Evolutionary conservation across 2,329 filamentous ascomycete species (phyloP), one percentile per base, ranked within the genome.

Genomic region (Periconia macrospinosa): DNA sequence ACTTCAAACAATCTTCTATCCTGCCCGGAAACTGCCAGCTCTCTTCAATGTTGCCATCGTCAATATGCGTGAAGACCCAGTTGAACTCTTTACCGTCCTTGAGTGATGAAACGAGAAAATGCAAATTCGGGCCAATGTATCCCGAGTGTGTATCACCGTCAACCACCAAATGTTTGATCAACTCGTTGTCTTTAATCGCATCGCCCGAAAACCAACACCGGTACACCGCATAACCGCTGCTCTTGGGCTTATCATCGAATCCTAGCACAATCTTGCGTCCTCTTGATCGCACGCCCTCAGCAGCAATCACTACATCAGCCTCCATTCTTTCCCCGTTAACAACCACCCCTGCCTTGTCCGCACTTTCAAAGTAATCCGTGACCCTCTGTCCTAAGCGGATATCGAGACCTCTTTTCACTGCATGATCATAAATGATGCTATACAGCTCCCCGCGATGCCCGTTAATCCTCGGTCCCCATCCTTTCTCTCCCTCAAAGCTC

Each of bases 391-490:
- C 79, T 6, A 85, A 72, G 53, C 81, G 74, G 19, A 86, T 82
- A 0, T 83, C 79, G 45, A 86, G 81, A 0, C 75, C 74, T 1
- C 85, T 69, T 35, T 82, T 75, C 27, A 71, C 73, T 1, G 81
- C 83, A 61, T 85, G 80, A 41, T 81, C 76, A 56, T 83, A 84
- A 7, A 86, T 78, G 6, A 86, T 79, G 41, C 77, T 70, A 59
- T 86, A 83, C 54, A 86, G 72, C 68, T 86, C 84, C 9, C 83
- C 84, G 15, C 84, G 70, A 63, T 86, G 84, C 0, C 84, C 84
- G 55, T 86, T 86, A 57, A 86, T 81, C 19, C 82, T 78, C 1
- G 83, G 83, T 8, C 81, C 79, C 66, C 65, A 70, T 14, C 45
- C 42, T 49, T 64, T 63, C 55, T 68, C 67, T n/a, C 68, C 66